Evolutionary conservation across 2,329 filamentous ascomycete genomes (phyloP), one percentile per base, ranked within the genome.

Genomic region (Trichophyton benhamiae): DNA sequence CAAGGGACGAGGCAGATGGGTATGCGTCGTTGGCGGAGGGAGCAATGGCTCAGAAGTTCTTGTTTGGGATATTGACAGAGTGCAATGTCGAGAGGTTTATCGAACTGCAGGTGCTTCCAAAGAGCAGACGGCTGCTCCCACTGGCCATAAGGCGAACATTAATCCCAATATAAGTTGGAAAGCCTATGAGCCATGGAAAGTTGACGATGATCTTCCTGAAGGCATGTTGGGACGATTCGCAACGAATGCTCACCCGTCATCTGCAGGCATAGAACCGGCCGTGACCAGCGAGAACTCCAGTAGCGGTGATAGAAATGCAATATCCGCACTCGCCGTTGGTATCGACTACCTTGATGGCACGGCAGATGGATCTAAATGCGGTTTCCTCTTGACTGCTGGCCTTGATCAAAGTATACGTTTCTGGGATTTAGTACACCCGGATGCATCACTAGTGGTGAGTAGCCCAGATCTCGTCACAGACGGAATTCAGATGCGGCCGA

Each of bases 11-110:
- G 88, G 88, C 9, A 87, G 87, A 71, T 92, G 89, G 83, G 83
- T 97, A 0, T 95, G 91, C 71, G 87, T 96, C 7, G 87, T 91
- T 2, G 91, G 92, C 15, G 91, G 92, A 7, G 95, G 88, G 6
- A 88, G 85, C 3, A 85, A 89, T 64, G 90, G 90, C 15, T 74
- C 75, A 53, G 94, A 99, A 71, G 84, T 99, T 36, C 95, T 90
- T 0, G 88, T 95, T 0, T 99, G 94, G 94, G 94, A 97, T 69
- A 79, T 97, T 15, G 92, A 97, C 71, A 95, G 92, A 75, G 84
- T 86, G 6, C 82, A 88, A 53, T 99, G 94, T 69, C 84, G 89
- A 63, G 91, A 97, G 72, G 86, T 96, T 0, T 96, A 95, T 72
- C 86, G 90, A 72, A 72, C 80, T 6, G 82, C 84, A 1, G 62